phyloP scores from a whole-genome alignment of 148 eudicot genomes.

The Linanthus parryae region DNA sequence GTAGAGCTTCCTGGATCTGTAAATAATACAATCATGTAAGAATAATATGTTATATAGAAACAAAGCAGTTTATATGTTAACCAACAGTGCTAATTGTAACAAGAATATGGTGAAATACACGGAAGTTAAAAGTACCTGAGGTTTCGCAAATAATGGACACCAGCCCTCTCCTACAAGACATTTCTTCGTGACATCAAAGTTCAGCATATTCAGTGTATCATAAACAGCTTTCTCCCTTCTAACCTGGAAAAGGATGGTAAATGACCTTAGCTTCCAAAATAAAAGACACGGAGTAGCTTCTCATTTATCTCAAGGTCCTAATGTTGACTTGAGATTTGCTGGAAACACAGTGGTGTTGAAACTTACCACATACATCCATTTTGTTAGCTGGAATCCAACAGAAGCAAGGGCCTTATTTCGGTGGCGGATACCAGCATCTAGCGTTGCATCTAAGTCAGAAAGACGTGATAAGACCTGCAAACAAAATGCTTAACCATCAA shows the following conservation, averaged over 20 bases:
- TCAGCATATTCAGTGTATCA: constrained; percentile 95
- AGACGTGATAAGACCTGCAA: constrained; percentile 89
- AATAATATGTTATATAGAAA: constrained; percentile 5
- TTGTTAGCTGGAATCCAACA: constrained; percentile 62
- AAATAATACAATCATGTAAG: constrained; percentile 6
- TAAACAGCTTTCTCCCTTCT: constrained; percentile 97
- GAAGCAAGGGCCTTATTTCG: constrained; percentile 71
- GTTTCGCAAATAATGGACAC: constrained; percentile 92
- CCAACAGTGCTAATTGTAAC: not conserved
- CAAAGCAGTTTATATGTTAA: not conserved
- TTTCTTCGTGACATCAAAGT: constrained; percentile 97
- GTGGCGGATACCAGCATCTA: constrained; percentile 89
- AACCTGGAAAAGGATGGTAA: constrained; percentile 48
- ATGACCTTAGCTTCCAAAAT: constrained; percentile 3
- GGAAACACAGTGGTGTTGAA: not conserved
- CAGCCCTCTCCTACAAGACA: constrained; percentile 99
- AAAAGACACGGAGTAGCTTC: not conserved
- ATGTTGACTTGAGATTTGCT: not conserved
- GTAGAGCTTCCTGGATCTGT: constrained; percentile 90
- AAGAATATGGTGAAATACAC: not conserved
- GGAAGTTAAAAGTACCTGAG: constrained; percentile 41
- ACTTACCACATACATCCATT: constrained; percentile 86
- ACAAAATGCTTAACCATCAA: too few species aligned
- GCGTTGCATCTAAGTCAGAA: constrained; percentile 87
- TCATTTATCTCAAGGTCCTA: constrained; percentile 4